Evolutionary conservation across 495 filamentous ascomycete genomes (phyloP).

Genomic region (Acidiella bohemica): DNA sequence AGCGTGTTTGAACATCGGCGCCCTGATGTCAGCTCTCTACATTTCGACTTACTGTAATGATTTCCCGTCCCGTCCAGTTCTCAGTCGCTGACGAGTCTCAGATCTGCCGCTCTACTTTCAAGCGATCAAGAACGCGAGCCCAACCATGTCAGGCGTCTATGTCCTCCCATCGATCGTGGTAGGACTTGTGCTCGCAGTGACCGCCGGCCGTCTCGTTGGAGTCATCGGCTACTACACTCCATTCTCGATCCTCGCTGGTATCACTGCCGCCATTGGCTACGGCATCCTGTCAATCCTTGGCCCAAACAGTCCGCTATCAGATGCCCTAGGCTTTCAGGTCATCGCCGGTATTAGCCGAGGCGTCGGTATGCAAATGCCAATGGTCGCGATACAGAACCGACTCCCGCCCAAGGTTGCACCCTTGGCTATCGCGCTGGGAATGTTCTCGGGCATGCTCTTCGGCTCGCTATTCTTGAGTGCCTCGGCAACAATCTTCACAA

Average conservation of each 20-base stretch:
- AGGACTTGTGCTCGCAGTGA: not conserved
- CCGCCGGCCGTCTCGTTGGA: conserved; percentile 9
- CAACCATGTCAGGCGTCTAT: conserved; percentile 11
- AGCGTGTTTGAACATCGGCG: conserved; percentile 1
- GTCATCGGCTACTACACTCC: conserved; percentile 39
- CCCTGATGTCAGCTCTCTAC: conserved; percentile 1
- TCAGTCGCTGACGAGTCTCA: not conserved
- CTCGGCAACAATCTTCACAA: conserved; percentile 25
- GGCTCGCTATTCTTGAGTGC: conserved; percentile 25
- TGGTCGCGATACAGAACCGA: conserved; percentile 32
- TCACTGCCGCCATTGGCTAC: conserved; percentile 29
- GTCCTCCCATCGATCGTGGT: conserved; percentile 6
- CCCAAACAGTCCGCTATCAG: conserved; percentile 28
- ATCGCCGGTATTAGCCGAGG: conserved; percentile 35
- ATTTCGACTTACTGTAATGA: conserved; percentile 1
- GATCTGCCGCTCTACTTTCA: conserved; percentile 31
- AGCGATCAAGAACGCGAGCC: conserved; percentile 12
- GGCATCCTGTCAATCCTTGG: conserved; percentile 39
- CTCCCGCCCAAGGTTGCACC: conserved; percentile 17
- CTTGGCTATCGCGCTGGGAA: conserved; percentile 23
- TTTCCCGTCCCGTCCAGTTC: not conserved
- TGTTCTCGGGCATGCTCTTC: conserved; percentile 27
- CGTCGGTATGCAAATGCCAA: conserved; percentile 25
- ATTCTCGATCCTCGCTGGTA: conserved; percentile 25
- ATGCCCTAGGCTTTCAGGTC: conserved; percentile 49